Percentiles rank a stretch among this genome's conserved stretches.
phyloP scores from a whole-genome alignment of 208 protist species.

The Histomonas meleagridis region DNA sequence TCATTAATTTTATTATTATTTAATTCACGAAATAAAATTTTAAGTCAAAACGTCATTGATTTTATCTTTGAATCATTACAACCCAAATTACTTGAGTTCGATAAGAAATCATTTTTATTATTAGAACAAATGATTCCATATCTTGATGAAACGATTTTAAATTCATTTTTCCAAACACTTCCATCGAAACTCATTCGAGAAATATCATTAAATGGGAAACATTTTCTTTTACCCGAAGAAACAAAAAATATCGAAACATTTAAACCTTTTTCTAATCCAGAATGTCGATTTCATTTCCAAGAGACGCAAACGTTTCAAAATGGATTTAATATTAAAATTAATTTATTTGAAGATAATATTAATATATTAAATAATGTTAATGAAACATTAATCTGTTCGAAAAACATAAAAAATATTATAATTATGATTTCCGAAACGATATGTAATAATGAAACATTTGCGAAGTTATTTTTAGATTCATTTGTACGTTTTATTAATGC shows the following conservation, averaged over 20 bases:
- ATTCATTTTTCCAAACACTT: neutral
- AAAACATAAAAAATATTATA: neutral
- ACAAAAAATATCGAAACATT: neutral
- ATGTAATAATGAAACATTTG: no score
- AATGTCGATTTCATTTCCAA: neutral
- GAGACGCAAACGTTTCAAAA: neutral
- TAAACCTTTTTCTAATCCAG: neutral
- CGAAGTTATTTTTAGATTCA: neutral
- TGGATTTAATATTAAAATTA: neutral
- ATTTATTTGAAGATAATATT: neutral
- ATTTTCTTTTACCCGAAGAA: neutral
- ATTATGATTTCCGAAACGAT: no score
- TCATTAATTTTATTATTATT: neutral
- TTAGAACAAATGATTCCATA: neutral
- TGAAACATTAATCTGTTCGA: neutral
- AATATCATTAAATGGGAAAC: neutral
- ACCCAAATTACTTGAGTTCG: neutral
- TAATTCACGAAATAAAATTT: neutral
- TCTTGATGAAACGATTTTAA: neutral
- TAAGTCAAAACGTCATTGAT: neutral
- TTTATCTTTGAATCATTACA: neutral
- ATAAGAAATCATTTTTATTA: neutral
- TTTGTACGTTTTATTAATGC: neutral
- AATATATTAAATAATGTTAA: neutral
- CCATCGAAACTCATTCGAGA: neutral